Conservation (phyloP, 306 rosid species). For the Elaeagnus macrophylla region DNA sequence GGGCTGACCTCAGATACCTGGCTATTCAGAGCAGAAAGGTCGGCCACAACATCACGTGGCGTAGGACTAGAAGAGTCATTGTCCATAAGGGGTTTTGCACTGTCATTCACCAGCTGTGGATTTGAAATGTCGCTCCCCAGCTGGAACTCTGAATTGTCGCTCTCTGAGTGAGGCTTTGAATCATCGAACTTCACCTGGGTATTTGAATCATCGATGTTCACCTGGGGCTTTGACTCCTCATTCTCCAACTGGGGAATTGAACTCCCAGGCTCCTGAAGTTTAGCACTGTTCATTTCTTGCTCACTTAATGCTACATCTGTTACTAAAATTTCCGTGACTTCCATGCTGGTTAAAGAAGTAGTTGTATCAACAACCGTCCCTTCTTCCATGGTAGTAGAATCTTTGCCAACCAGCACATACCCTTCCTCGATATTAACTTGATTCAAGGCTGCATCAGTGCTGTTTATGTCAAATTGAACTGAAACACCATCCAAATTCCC, state of each 20-base stretch:
- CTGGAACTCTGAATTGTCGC: slow-evolving; percentile 29
- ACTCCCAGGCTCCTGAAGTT: slow-evolving; percentile 21
- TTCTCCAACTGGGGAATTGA: neutral
- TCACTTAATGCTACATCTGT: slow-evolving; percentile 28
- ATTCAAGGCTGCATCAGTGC: slow-evolving; percentile 20
- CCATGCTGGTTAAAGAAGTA: slow-evolving; percentile 26
- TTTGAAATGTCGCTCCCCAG: slow-evolving; percentile 35
- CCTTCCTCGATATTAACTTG: slow-evolving; percentile 27
- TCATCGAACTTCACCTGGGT: slow-evolving; percentile 4
- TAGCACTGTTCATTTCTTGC: slow-evolving; percentile 27
- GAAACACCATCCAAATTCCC: slow-evolving; percentile 21
- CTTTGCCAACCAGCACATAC: slow-evolving; percentile 28
- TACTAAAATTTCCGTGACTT: slow-evolving; percentile 32
- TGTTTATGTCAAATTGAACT: slow-evolving; percentile 26
- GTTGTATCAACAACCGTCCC: slow-evolving; percentile 22
- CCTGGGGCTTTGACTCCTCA: slow-evolving; percentile 2
- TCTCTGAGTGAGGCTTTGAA: slow-evolving; percentile 15
- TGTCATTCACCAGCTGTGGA: slow-evolving; percentile 39
- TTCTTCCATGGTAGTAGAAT: slow-evolving; percentile 29
- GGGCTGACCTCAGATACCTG: slow-evolving; percentile 99
- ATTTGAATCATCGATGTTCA: slow-evolving; percentile 10
- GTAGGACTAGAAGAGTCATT: slow-evolving; percentile 40
- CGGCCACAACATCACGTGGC: slow-evolving; percentile 33
- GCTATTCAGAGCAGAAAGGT: slow-evolving; percentile 52
- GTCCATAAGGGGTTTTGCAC: slow-evolving; percentile 41